Conservation (phyloP, 2,329 filamentous ascomycete species). For the Diatrype stigma region DNA sequence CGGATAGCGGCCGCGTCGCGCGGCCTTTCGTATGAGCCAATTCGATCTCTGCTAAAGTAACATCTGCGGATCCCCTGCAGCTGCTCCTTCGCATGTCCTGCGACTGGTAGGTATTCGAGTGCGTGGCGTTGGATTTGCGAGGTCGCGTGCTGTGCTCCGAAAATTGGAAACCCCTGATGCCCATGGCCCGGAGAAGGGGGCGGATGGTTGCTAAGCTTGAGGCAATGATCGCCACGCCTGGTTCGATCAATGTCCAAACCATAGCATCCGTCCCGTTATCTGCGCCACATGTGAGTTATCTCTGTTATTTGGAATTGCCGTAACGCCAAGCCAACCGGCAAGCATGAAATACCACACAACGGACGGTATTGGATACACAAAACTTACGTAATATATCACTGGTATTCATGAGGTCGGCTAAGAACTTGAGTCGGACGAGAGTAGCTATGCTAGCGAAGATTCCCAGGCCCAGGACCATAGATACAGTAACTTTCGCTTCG, state of each 20-base stretch:
- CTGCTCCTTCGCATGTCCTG: slow-evolving; percentile 30
- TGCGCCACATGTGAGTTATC: slow-evolving; percentile 16
- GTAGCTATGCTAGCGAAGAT: slow-evolving; percentile 54
- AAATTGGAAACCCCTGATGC: slow-evolving; percentile 42
- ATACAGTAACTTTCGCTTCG: slow-evolving; percentile 49
- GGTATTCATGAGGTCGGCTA: slow-evolving; percentile 39
- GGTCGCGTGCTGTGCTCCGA: slow-evolving; percentile 31
- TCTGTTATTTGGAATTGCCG: not conserved
- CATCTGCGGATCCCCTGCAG: slow-evolving; percentile 31
- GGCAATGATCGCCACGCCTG: slow-evolving; percentile 51
- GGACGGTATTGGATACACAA: not conserved
- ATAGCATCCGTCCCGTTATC: slow-evolving; percentile 47
- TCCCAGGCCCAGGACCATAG: slow-evolving; percentile 45
- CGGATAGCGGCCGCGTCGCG: slow-evolving; percentile 7
- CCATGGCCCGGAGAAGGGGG: slow-evolving; percentile 46
- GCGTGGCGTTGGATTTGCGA: slow-evolving; percentile 18
- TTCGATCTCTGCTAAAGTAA: slow-evolving; percentile 34
- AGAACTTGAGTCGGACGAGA: slow-evolving; percentile 46
- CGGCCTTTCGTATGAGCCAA: slow-evolving; percentile 11
- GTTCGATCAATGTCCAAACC: slow-evolving; percentile 55
- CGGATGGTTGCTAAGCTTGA: slow-evolving; percentile 52
- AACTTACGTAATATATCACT: slow-evolving; percentile 46
- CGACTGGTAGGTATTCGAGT: slow-evolving; percentile 24
- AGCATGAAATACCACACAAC: not conserved
- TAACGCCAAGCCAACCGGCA: not conserved